Evolutionary conservation across 2,329 filamentous ascomycete genomes (phyloP).

Genomic region (Gyromitra esculenta): DNA sequence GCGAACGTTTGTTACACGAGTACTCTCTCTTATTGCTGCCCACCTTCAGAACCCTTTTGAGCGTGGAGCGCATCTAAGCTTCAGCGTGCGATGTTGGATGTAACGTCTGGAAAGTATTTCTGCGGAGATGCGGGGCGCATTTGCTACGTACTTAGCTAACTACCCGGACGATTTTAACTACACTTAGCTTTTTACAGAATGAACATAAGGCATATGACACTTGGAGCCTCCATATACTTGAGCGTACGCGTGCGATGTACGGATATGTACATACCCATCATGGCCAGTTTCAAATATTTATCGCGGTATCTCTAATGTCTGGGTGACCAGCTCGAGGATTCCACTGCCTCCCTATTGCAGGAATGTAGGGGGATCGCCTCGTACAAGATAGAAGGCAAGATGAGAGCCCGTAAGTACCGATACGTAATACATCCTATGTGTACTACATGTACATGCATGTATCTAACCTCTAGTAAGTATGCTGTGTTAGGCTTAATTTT

Average conservation of each 20-base stretch:
- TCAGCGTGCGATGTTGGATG: slow-evolving; percentile 8
- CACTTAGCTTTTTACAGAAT: neutral
- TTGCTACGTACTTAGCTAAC: neutral
- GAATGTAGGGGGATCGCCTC: slow-evolving; percentile 15
- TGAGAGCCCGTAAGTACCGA: neutral
- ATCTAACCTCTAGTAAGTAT: neutral
- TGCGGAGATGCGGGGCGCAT: neutral
- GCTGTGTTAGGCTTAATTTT: neutral
- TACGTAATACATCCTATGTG: neutral
- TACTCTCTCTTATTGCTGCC: neutral
- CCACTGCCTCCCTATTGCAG: neutral
- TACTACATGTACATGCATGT: neutral
- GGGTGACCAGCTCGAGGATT: neutral
- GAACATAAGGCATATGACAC: neutral
- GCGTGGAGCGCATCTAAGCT: neutral
- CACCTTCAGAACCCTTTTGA: neutral
- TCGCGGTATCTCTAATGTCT: no score
- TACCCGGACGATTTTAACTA: no score
- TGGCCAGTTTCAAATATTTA: no score
- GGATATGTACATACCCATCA: neutral
- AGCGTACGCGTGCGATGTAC: neutral
- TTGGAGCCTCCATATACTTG: neutral
- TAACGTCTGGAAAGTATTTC: no score
- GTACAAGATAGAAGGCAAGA: neutral
- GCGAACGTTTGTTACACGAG: slow-evolving; percentile 17